Conservation (phyloP, 768 basidiomycete genomes). For the Sporobolomyces roseus region DNA sequence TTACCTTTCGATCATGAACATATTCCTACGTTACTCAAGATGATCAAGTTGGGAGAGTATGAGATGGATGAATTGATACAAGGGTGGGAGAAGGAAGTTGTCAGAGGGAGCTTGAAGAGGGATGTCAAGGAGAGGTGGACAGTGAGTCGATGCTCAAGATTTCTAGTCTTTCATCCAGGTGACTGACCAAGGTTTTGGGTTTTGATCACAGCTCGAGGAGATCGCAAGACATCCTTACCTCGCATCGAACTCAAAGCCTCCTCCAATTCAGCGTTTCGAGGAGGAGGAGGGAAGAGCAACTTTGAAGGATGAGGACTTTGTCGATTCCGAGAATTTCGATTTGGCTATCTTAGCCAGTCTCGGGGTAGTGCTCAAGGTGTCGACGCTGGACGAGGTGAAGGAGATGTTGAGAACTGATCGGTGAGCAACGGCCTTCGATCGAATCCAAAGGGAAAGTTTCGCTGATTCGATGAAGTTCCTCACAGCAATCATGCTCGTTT, state of each 20-base stretch:
- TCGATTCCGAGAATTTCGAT: not conserved
- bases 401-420: not conserved
- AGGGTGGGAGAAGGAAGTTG: slow-evolving; percentile 60
- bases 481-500: slow-evolving; percentile 5
- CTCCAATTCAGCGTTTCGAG: too few species aligned
- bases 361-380: not conserved
- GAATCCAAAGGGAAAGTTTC: too few species aligned
- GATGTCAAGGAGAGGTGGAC: slow-evolving; percentile 73
- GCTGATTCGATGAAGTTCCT: too few species aligned
- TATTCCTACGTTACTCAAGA: slow-evolving; percentile 67
- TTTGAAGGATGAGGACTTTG: not conserved
- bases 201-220: slow-evolving; percentile 57
- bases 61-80: slow-evolving; percentile 68
- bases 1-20: slow-evolving; percentile 95
- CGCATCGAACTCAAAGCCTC: not conserved
- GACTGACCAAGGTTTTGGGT: not conserved
- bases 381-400: not conserved
- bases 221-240: slow-evolving; percentile 76
- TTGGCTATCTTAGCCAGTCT: not conserved
- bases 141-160: slow-evolving; percentile 42
- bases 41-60: slow-evolving; percentile 69
- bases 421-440: too few species aligned
- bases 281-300: not conserved
- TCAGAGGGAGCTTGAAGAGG: slow-evolving; percentile 72
- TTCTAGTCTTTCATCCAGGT: not conserved